Conservation (phyloP, 768 basidiomycete species). For the Hygrocybe coccinea region DNA sequence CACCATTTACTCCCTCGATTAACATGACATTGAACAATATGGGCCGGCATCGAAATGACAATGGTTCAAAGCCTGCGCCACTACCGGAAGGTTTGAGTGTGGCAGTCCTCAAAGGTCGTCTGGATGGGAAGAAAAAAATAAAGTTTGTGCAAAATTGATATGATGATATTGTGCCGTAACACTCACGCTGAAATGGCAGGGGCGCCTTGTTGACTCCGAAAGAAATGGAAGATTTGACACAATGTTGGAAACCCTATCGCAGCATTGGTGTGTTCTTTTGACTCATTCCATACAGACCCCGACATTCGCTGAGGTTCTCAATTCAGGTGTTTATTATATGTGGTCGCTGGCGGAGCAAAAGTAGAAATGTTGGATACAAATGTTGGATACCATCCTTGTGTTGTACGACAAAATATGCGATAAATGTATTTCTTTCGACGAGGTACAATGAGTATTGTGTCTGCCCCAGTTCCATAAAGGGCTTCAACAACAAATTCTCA, state of each 20-base stretch:
- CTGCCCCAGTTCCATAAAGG: too few species aligned
- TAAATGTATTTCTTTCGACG: neutral
- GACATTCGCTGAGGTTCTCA: constrained; percentile 2
- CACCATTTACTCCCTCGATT: constrained; percentile 65
- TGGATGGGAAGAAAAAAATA: constrained; percentile 65
- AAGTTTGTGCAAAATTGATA: constrained; percentile 48
- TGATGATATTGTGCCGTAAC: neutral
- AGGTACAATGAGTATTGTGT: too few species aligned
- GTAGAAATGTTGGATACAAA: neutral
- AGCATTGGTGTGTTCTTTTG: constrained; percentile 60
- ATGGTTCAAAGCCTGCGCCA: constrained; percentile 19
- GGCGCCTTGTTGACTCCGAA: constrained; percentile 69
- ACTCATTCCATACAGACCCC: neutral
- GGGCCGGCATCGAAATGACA: constrained; percentile 19
- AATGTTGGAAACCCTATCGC: constrained; percentile 75
- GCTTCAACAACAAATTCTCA: too few species aligned
- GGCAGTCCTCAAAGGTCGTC: constrained; percentile 50
- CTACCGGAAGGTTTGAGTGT: constrained; percentile 61
- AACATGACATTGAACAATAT: constrained; percentile 47
- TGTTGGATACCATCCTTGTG: neutral
- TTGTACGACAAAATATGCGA: neutral
- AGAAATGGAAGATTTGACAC: constrained; percentile 78
- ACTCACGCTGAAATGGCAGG: constrained; percentile 31
- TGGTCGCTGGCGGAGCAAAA: constrained; percentile 62
- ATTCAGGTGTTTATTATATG: constrained; percentile 76